phyloP scores from a whole-genome alignment of 768 basidiomycete species.

The Boletellus ananas region DNA sequence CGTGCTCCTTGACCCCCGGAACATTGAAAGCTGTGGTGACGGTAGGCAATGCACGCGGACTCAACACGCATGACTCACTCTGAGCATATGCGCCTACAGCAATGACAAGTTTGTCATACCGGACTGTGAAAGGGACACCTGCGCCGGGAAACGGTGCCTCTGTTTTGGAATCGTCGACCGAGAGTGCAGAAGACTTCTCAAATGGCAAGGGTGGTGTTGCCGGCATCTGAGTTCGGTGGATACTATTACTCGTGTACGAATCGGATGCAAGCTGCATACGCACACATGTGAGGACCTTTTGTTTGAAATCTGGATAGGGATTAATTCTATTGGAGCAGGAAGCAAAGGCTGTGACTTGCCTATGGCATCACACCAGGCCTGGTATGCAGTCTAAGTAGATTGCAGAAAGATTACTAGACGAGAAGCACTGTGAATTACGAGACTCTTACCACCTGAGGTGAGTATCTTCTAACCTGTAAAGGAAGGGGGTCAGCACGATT shows the following conservation, averaged over 20 bases:
- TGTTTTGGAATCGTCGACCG: conserved; percentile 14
- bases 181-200: conserved; percentile 18
- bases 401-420: not conserved
- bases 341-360: conserved; percentile 35
- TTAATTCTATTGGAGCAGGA: conserved; percentile 5
- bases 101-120: conserved; percentile 80
- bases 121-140: conserved; percentile 48
- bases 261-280: conserved; percentile 22
- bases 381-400: conserved; percentile 50
- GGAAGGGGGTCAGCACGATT: conserved; percentile 2
- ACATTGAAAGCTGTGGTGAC: conserved; percentile 53
- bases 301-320: conserved; percentile 48
- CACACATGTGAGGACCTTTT: conserved; percentile 58
- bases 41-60: conserved; percentile 1
- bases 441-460: conserved; percentile 50
- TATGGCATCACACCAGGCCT: conserved; percentile 75
- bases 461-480: conserved; percentile 49
- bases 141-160: conserved; percentile 18
- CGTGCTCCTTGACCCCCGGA: conserved; percentile 77
- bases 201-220: conserved; percentile 47
- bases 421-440: not conserved
- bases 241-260: not conserved
- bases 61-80: conserved; percentile 43
- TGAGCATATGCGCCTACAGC: conserved; percentile 84
- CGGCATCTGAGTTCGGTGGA: conserved; percentile 46